Percentiles rank a stretch among this genome's conserved stretches.
These are phyloP conservation scores for Fraxinus velutina DNA, from an alignment of 305 asterid species.

Conservation along the genomic window DNA sequence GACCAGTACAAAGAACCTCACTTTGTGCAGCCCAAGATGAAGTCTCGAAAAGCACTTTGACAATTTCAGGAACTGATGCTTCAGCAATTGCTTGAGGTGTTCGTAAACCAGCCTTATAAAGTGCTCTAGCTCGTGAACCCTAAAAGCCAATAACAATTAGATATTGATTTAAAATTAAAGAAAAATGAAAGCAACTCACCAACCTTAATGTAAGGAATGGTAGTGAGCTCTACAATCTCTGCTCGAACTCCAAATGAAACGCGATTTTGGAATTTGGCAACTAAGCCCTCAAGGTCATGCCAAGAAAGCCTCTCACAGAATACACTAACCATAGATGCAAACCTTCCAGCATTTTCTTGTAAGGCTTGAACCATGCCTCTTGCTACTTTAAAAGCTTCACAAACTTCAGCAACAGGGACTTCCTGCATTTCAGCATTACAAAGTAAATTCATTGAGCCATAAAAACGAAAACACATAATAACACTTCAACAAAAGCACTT, in stretches of 20 bases:
- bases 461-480: conserved; percentile 15
- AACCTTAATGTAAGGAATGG: conserved; percentile 94
- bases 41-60: conserved; percentile 86
- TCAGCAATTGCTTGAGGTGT: conserved; percentile 97
- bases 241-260: conserved; percentile 99
- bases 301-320: conserved; percentile 99
- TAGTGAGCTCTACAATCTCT: conserved; percentile 92
- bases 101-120: conserved; percentile 90
- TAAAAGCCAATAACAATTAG: conserved; percentile 32
- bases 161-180: conserved; percentile 23
- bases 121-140: conserved; percentile 99
- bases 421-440: conserved; percentile 56
- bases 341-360: conserved; percentile 99
- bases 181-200: conserved; percentile 21
- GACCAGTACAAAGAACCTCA: conserved; percentile 24
- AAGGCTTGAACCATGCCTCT: conserved; percentile 99
- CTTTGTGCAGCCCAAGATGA: conserved; percentile 80
- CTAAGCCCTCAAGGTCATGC: conserved; percentile 93
- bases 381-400: conserved; percentile 86
- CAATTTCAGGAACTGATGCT: conserved; percentile 83
- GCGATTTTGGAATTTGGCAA: conserved; percentile 89
- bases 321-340: conserved; percentile 98
- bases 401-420: conserved; percentile 76
- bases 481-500: conserved; percentile 14
- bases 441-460: conserved; percentile 17